A percentile compares a stretch with the other conserved stretches of the same genome.
Evolutionary conservation across 306 rosid species (phyloP).

Genomic region (Psophocarpus tetragonolobus): DNA sequence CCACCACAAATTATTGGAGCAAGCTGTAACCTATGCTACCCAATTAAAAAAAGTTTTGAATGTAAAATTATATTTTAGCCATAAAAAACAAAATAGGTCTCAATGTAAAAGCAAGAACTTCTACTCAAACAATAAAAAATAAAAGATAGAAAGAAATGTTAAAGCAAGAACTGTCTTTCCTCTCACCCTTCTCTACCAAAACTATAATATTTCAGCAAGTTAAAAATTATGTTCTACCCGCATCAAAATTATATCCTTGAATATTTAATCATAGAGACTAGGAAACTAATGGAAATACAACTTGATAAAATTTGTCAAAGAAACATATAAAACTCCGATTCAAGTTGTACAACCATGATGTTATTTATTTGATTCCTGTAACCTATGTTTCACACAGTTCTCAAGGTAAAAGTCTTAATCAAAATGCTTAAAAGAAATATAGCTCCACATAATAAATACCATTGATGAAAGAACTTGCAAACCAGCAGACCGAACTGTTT

Average conservation of each 20-base stretch:
- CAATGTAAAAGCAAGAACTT: slow-evolving; percentile 7
- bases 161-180: background rate
- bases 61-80: too few species aligned
- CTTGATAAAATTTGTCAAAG: background rate
- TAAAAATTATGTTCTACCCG: background rate
- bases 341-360: background rate
- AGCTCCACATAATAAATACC: slow-evolving; percentile 53
- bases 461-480: slow-evolving; percentile 81
- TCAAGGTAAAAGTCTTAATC: too few species aligned
- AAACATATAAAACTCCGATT: background rate
- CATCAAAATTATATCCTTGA: background rate
- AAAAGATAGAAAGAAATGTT: background rate
- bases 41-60: background rate
- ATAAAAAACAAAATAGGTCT: too few species aligned
- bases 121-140: background rate
- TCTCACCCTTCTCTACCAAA: background rate
- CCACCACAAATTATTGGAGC: too few species aligned
- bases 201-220: background rate
- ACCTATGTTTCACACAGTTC: too few species aligned
- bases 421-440: slow-evolving; percentile 25
- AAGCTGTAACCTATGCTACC: background rate
- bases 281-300: background rate
- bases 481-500: slow-evolving; percentile 61
- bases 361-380: background rate
- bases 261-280: background rate